Evolutionary conservation across 2,329 filamentous ascomycete genomes (phyloP).

Genomic region (Magnaporthiopsis poae): DNA sequence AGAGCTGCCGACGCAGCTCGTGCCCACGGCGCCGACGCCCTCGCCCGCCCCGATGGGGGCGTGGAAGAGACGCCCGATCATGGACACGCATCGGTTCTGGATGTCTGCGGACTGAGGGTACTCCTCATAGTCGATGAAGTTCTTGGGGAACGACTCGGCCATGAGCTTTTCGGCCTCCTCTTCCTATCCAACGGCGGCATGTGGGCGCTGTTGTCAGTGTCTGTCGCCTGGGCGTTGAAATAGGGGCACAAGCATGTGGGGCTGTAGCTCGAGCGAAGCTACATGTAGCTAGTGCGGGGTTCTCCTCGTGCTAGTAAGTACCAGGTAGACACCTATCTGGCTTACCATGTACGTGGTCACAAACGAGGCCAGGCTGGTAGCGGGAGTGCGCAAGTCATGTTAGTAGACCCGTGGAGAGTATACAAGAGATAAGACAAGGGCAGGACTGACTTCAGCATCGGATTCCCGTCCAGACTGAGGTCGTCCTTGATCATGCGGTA

Average conservation of each 20-base stretch:
- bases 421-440: not conserved
- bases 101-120: slow-evolving; percentile 74
- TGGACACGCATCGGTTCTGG: slow-evolving; percentile 84
- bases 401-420: not conserved
- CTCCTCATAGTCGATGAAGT: slow-evolving; percentile 87
- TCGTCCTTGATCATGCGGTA: slow-evolving; percentile 97
- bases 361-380: slow-evolving; percentile 71
- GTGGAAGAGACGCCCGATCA: slow-evolving; percentile 85
- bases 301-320: no score
- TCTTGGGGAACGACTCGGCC: slow-evolving; percentile 83
- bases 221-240: not conserved
- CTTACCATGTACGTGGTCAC: slow-evolving; percentile 91
- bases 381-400: slow-evolving; percentile 8
- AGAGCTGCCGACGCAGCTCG: slow-evolving; percentile 78
- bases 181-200: slow-evolving; percentile 43
- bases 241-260: no score
- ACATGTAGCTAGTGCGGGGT: not conserved
- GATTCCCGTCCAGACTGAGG: slow-evolving; percentile 80
- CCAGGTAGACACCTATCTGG: not conserved
- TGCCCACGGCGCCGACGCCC: slow-evolving; percentile 63
- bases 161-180: slow-evolving; percentile 94
- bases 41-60: slow-evolving; percentile 47
- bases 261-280: not conserved
- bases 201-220: not conserved
- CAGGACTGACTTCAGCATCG: slow-evolving; percentile 64